phyloP scores from a whole-genome alignment of 2,329 filamentous ascomycete genomes.

The Pseudogymnoascus pannorum region DNA sequence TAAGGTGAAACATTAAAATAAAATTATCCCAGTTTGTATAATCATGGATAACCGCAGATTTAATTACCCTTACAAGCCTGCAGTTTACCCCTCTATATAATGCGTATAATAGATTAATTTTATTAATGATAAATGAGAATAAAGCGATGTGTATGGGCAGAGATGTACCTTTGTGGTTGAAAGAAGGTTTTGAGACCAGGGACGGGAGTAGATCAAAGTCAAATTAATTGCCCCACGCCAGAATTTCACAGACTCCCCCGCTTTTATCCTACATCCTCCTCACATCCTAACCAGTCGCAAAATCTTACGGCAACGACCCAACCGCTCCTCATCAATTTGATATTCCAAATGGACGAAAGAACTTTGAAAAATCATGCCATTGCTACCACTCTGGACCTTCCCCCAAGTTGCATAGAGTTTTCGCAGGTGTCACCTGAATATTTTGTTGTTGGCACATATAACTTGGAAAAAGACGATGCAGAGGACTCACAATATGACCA shows the following conservation, averaged over 20 bases:
- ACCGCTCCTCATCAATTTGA: background rate
- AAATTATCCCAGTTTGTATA: background rate
- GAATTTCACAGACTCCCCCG: background rate
- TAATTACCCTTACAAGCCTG: background rate
- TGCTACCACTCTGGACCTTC: slow-evolving; percentile 51
- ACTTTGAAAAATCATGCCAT: background rate
- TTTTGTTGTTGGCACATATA: slow-evolving; percentile 80
- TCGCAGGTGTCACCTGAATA: slow-evolving; percentile 54
- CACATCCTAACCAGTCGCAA: background rate
- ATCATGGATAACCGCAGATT: background rate
- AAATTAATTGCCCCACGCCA: slow-evolving; percentile 6
- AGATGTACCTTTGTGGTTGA: background rate
- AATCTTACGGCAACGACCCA: background rate
- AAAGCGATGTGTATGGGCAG: background rate
- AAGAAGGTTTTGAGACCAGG: slow-evolving; percentile 4
- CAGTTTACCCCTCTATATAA: background rate
- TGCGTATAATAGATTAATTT: background rate
- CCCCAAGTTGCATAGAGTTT: slow-evolving; percentile 74
- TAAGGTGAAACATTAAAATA: background rate
- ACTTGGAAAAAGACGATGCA: slow-evolving; percentile 48
- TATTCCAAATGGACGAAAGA: slow-evolving; percentile 7
- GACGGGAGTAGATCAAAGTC: background rate
- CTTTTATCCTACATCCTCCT: background rate
- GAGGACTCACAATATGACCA: slow-evolving; percentile 9
- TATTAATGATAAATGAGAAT: background rate